Conservation (phyloP, 371 early-diverging fungal genomes). For the Actinomucor elegans region DNA sequence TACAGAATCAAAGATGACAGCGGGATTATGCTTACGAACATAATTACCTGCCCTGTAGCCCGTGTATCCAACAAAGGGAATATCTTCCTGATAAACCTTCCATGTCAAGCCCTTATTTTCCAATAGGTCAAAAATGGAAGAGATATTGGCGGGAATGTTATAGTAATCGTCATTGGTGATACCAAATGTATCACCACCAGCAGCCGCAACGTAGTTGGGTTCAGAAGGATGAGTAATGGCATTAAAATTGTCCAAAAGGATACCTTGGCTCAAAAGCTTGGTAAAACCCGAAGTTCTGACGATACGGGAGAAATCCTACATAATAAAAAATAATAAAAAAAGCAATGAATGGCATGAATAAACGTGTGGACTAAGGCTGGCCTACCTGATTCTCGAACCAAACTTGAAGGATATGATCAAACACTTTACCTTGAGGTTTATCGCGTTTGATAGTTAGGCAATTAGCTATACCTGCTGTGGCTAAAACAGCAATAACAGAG, state of each 20-base stretch:
- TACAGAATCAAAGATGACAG: slow-evolving; percentile 51
- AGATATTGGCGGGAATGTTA: slow-evolving; percentile 23
- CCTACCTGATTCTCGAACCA: slow-evolving; percentile 41
- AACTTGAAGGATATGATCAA: slow-evolving; percentile 36
- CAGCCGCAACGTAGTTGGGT: slow-evolving; percentile 48
- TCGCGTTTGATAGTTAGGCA: neutral
- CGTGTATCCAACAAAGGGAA: slow-evolving; percentile 46
- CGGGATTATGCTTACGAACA: slow-evolving; percentile 54
- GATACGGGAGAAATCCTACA: slow-evolving; percentile 23
- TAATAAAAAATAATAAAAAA: neutral
- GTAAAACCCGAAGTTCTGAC: slow-evolving; percentile 16
- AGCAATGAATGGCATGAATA: neutral
- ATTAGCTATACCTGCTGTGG: neutral
- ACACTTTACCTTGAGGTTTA: slow-evolving; percentile 26
- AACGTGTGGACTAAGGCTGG: too few species aligned
- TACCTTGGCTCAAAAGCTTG: slow-evolving; percentile 30
- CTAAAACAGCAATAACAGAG: neutral
- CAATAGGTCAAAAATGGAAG: slow-evolving; percentile 55
- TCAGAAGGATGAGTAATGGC: slow-evolving; percentile 54
- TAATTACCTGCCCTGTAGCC: slow-evolving; percentile 28
- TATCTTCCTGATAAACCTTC: slow-evolving; percentile 60
- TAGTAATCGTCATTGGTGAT: slow-evolving; percentile 26
- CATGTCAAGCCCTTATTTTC: slow-evolving; percentile 58
- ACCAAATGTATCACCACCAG: slow-evolving; percentile 23
- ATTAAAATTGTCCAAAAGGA: slow-evolving; percentile 44